Evolutionary conservation across 768 basidiomycete genomes (phyloP), one percentile per base, ranked within the genome.

Genomic region (Leccinum variicolor): DNA sequence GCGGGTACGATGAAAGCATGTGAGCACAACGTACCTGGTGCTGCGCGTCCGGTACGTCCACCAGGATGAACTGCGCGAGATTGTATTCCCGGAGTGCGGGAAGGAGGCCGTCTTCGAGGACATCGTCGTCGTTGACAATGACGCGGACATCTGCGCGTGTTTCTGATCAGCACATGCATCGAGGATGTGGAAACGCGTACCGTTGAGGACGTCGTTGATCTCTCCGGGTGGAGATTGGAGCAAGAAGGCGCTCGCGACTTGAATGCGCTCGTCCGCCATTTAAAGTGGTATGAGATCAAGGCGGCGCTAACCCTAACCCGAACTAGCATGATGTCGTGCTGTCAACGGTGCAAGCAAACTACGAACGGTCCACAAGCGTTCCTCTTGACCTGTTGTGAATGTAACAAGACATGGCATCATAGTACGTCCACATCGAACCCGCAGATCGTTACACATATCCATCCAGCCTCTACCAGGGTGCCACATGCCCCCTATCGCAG

Each of bases 121-220:
- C 76, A 17, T 86, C 85, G 69, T 98, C 94, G 74, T 95, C 87
- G 45, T 83, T 82, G 67, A 98, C 86, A 70, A 98, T 91, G 70
- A 81, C 85, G 66, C 94, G 90, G 53, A 98, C 84, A 77, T 98
- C 96, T 95, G 67, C 60, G 62, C 60, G 59, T 21, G 43, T 21
- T 13, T 50, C 36, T 48, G 43, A 48, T 58, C 0, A 54, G 45
- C 4, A 11, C 4, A 11, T 0, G 45, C 2, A 25, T 19, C 1
- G 49, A 28, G 15, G 25, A 13, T 10, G n/a, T 7, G 48, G 4
- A 50, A n/a, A 47, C 47, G 54, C 74, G 61, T 58, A 92, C 93
- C 94, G 66, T 92, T 92, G 54, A 98, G 78, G 17, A 97, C 94
- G 75, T 98, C 95, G 73, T 96, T 97, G 63, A 98, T 94, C 77